Conservation (phyloP, 345 rosid genomes). For the Camelina sativa region DNA sequence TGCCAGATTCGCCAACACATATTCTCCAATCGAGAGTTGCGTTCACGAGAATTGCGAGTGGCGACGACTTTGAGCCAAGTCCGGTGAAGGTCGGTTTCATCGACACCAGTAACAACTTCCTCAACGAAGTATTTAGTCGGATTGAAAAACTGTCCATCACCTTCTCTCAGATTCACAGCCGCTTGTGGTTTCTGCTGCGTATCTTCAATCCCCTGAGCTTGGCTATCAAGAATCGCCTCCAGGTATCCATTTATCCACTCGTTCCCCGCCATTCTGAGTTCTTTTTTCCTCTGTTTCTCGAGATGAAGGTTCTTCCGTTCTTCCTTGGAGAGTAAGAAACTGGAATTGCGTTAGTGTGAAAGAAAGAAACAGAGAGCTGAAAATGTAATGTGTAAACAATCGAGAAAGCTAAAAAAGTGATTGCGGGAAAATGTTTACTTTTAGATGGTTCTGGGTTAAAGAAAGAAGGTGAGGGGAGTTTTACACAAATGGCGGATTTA, state of each 20-base stretch:
- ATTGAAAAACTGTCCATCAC: constrained; percentile 67
- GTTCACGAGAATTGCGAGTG: constrained; percentile 89
- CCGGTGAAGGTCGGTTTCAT: constrained; percentile 84
- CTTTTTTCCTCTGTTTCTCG: not conserved
- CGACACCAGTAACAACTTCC: constrained; percentile 92
- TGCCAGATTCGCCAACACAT: constrained; percentile 99
- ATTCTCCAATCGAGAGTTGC: constrained; percentile 93
- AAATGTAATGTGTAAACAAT: not conserved
- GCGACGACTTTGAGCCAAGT: constrained; percentile 99
- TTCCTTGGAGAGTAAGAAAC: constrained; percentile 35
- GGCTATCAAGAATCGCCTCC: constrained; percentile 90
- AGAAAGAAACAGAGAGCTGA: constrained; percentile 14
- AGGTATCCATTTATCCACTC: constrained; percentile 97
- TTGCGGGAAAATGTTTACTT: not conserved
- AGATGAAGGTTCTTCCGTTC: too few relatives aligned
- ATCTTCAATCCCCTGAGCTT: constrained; percentile 65
- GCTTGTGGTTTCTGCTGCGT: constrained; percentile 50
- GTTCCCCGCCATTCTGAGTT: constrained; percentile 72
- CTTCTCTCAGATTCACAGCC: constrained; percentile 53
- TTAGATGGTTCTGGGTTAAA: not conserved
- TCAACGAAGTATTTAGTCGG: constrained; percentile 93
- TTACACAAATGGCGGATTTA: constrained; percentile 37
- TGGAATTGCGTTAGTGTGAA: constrained; percentile 2
- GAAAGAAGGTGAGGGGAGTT: constrained; percentile 5
- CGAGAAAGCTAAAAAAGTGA: not conserved